Conservation (phyloP, 2,329 filamentous ascomycete species). For the Phymatotrichopsis omnivora region DNA sequence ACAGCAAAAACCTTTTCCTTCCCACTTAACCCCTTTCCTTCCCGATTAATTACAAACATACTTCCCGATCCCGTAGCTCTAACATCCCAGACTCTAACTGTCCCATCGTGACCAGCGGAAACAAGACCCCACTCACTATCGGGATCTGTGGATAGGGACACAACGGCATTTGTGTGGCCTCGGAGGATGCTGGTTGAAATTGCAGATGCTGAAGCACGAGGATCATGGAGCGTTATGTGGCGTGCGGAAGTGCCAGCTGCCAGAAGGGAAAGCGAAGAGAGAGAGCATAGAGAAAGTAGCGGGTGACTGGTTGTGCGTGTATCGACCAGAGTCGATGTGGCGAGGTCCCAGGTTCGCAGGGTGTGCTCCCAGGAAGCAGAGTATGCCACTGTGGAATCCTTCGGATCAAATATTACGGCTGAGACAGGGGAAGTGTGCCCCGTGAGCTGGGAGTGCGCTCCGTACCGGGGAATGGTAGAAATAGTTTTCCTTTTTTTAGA, state of each 20-base stretch:
- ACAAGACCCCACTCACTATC: constrained; percentile 73
- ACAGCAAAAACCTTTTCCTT: constrained; percentile 71
- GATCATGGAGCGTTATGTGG: constrained; percentile 92
- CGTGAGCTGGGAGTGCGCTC: constrained; percentile 62
- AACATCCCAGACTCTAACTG: constrained; percentile 88
- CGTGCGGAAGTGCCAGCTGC: constrained; percentile 44
- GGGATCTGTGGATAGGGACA: constrained; percentile 49
- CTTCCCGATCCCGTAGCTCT: constrained; percentile 55
- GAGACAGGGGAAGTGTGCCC: constrained; percentile 66
- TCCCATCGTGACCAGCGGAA: constrained; percentile 84
- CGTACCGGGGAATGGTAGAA: constrained; percentile 56
- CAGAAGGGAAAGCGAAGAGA: constrained; percentile 54
- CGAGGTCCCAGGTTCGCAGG: constrained; percentile 80
- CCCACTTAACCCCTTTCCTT: constrained; percentile 58
- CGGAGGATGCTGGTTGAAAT: constrained; percentile 45
- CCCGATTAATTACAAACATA: constrained; percentile 59
- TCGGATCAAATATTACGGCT: constrained; percentile 71
- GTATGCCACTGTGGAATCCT: constrained; percentile 81
- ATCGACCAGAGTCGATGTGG: constrained; percentile 67
- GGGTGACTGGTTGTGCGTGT: constrained; percentile 75
- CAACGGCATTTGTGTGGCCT: constrained; percentile 40
- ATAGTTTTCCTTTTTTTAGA: constrained; percentile 66
- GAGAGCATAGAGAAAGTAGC: constrained; percentile 65
- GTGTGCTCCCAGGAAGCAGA: constrained; percentile 86
- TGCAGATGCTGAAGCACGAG: constrained; percentile 62